Evolutionary conservation across 768 basidiomycete genomes (phyloP).

Genomic region (Cystofilobasidium ferigula): DNA sequence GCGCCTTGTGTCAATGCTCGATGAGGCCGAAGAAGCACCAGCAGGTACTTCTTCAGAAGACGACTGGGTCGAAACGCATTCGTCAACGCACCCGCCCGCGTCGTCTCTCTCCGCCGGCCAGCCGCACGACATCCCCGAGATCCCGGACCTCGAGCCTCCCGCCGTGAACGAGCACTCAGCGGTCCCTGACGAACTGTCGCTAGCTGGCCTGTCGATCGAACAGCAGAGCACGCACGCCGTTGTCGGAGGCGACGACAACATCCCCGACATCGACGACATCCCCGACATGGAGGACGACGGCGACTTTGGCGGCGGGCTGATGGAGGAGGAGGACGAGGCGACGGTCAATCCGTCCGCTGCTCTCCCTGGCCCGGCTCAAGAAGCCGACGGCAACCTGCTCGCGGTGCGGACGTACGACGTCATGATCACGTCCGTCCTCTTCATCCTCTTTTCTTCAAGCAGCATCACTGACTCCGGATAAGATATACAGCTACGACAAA

Average conservation of each 20-base stretch:
- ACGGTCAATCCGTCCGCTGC: slow-evolving; percentile 40
- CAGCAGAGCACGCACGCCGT: background rate
- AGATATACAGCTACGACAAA: slow-evolving; percentile 64
- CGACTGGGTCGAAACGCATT: slow-evolving; percentile 98
- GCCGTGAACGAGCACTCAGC: slow-evolving; percentile 23
- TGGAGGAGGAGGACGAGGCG: slow-evolving; percentile 78
- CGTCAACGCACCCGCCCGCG: slow-evolving; percentile 32
- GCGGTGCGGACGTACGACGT: slow-evolving; percentile 98
- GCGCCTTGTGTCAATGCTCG: slow-evolving; percentile 64
- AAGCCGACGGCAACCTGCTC: slow-evolving; percentile 57
- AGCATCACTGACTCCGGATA: background rate
- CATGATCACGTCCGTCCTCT: slow-evolving; percentile 59
- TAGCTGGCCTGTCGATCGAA: slow-evolving; percentile 9
- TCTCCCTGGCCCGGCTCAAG: background rate
- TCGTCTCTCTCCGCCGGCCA: background rate
- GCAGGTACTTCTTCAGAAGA: slow-evolving; percentile 50
- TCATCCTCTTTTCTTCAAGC: background rate
- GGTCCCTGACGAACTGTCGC: slow-evolving; percentile 22
- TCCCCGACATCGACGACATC: slow-evolving; percentile 92
- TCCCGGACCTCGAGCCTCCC: slow-evolving; percentile 58
- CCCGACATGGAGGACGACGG: slow-evolving; percentile 94
- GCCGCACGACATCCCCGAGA: slow-evolving; percentile 43
- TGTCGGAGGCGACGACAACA: slow-evolving; percentile 40
- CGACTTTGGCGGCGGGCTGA: slow-evolving; percentile 40
- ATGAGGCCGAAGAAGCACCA: slow-evolving; percentile 42